A percentile compares a stretch with the other conserved stretches of the same genome.
These are phyloP conservation scores for Schizophyllum amplum DNA, from an alignment of 1,284 basidiomycete genomes.

Conservation along the genomic window DNA sequence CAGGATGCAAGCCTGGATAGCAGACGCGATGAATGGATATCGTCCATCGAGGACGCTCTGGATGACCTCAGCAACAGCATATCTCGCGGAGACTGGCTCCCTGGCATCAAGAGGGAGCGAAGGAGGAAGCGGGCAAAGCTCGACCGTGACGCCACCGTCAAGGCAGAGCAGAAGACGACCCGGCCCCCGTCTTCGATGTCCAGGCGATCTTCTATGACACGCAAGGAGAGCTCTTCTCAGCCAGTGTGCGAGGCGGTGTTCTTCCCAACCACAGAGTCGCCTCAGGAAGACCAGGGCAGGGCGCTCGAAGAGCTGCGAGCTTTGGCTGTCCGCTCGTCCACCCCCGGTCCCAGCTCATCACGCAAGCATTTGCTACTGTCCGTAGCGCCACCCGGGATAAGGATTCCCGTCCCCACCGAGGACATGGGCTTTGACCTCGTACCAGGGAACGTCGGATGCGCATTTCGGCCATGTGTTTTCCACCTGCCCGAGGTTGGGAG, in stretches of 20 bases:
- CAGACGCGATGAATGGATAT: constrained; percentile 28
- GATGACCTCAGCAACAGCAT: constrained; percentile 29
- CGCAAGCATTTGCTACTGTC: constrained; percentile 44
- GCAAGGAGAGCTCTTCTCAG: no score
- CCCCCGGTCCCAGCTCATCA: constrained; percentile 21
- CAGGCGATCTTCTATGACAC: not conserved
- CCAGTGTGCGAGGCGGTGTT: not conserved
- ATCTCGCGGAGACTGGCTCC: constrained; percentile 29
- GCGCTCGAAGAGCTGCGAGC: constrained; percentile 22
- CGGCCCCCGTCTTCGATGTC: not conserved
- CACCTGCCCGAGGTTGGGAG: constrained; percentile 27
- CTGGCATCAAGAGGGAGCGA: constrained; percentile 19
- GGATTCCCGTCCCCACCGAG: constrained; percentile 23
- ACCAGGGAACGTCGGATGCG: constrained; percentile 33
- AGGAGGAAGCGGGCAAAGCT: constrained; percentile 5
- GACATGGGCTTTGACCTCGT: constrained; percentile 34
- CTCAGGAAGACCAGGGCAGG: constrained; percentile 4
- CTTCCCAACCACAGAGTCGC: not conserved
- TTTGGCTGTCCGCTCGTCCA: constrained; percentile 19
- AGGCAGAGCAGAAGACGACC: constrained; percentile 3
- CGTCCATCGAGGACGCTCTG: constrained; percentile 30
- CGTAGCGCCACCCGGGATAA: constrained; percentile 28
- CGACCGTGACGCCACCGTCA: constrained; percentile 2
- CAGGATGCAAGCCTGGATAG: constrained; percentile 20
- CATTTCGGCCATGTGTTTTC: constrained; percentile 36